These are phyloP conservation scores for Penicillium sp. DNA, from an alignment of 2,329 filamentous ascomycete species.

Conservation along the genomic window DNA sequence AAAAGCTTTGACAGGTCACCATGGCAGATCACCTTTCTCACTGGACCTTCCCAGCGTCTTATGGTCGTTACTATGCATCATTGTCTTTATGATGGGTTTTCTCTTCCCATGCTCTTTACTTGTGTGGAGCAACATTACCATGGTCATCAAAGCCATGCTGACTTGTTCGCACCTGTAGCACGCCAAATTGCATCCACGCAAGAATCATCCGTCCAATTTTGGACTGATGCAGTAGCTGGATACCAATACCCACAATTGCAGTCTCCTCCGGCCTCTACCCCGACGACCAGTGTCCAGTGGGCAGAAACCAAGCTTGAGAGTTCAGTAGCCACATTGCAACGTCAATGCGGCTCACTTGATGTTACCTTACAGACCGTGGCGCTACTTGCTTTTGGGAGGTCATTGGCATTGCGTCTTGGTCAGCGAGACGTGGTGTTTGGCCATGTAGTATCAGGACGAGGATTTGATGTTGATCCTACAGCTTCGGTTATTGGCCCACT, in stretches of 20 bases:
- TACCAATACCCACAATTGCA: not conserved
- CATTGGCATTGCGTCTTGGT: slow-evolving; percentile 1
- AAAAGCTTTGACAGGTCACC: not conserved
- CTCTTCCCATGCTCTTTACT: slow-evolving; percentile 11
- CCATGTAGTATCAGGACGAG: slow-evolving; percentile 5
- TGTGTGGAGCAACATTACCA: slow-evolving; percentile 1
- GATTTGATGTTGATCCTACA: not conserved
- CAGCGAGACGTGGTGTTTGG: slow-evolving; percentile 8
- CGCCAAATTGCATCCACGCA: not conserved
- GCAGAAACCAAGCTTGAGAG: not conserved
- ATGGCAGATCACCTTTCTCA: slow-evolving; percentile 2
- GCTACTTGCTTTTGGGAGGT: slow-evolving; percentile 1
- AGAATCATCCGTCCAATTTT: not conserved
- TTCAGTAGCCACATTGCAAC: not conserved
- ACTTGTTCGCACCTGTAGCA: not conserved
- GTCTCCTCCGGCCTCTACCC: not conserved
- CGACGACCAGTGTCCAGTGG: not conserved
- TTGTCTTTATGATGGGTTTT: slow-evolving; percentile 16
- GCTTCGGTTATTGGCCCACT: slow-evolving; percentile 2
- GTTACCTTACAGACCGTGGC: slow-evolving; percentile 6
- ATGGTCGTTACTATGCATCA: slow-evolving; percentile 16
- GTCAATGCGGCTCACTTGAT: not conserved
- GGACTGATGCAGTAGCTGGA: not conserved
- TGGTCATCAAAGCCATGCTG: not conserved
- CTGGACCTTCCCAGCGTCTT: not conserved